A percentile compares a stretch with the other conserved stretches of the same genome.
These are phyloP conservation scores for Saccharata proteae DNA, from an alignment of 2,329 filamentous ascomycete genomes.

Conservation along the genomic window DNA sequence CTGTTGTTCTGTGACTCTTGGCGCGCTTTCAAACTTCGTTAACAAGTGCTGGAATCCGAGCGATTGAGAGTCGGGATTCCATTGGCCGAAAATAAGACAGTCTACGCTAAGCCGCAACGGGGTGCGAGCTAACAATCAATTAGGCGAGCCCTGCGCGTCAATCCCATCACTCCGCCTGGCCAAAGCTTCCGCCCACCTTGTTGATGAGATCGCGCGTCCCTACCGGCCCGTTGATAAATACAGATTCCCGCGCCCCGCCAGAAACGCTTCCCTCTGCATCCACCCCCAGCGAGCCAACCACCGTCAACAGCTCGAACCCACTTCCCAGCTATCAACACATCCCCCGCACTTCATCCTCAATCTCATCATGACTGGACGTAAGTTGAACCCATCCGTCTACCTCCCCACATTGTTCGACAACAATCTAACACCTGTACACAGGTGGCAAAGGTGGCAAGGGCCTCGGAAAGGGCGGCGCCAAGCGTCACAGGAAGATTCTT, in stretches of 20 bases:
- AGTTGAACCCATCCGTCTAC: conserved; percentile 18
- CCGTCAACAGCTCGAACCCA: too few relatives aligned
- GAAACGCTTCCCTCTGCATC: too few relatives aligned
- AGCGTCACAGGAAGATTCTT: conserved; percentile 44
- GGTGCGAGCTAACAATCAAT: conserved; percentile 2
- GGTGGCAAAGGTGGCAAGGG: conserved; percentile 44
- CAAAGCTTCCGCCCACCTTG: conserved; percentile 3
- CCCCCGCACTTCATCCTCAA: background rate
- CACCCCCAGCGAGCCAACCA: too few relatives aligned
- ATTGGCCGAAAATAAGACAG: conserved; percentile 7
- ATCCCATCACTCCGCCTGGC: background rate
- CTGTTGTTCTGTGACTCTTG: conserved; percentile 9
- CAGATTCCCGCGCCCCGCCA: conserved; percentile 1
- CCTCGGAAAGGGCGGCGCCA: conserved; percentile 42
- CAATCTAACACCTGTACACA: conserved; percentile 22
- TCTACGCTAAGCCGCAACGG: conserved; percentile 7
- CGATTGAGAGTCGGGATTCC: conserved; percentile 1
- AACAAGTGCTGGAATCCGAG: conserved; percentile 11
- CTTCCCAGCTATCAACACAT: conserved; percentile 2
- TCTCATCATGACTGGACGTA: conserved; percentile 33
- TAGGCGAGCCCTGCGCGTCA: conserved; percentile 5
- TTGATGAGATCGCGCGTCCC: conserved; percentile 7
- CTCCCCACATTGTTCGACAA: conserved; percentile 1
- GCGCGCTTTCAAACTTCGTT: conserved; percentile 10
- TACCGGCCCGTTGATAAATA: conserved; percentile 8